Evolutionary conservation across 306 rosid genomes (phyloP).

Genomic region (Prunus campanulata): DNA sequence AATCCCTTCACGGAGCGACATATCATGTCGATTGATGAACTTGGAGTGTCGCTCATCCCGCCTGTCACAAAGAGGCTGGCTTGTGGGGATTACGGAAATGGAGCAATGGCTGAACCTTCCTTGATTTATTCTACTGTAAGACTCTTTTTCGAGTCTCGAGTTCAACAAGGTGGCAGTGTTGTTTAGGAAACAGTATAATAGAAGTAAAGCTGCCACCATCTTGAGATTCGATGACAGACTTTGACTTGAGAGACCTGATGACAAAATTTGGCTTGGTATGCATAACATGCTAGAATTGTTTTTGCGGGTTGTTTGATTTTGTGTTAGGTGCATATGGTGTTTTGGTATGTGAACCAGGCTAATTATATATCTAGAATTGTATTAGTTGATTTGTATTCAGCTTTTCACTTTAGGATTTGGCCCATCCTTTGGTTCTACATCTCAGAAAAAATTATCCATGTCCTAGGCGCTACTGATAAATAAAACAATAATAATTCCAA

Average conservation of each 20-base stretch:
- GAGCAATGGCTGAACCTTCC: constrained; percentile 97
- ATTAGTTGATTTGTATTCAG: neutral
- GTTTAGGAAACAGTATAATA: constrained; percentile 17
- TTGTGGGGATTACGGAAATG: constrained; percentile 85
- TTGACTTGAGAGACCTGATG: neutral
- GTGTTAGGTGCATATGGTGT: constrained; percentile 2
- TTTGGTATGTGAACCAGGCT: constrained; percentile 5
- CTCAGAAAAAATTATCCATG: neutral
- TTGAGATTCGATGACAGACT: constrained; percentile 8
- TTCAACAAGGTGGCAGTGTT: constrained; percentile 44
- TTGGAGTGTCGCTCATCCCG: constrained; percentile 65
- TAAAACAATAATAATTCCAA: too few relatives aligned
- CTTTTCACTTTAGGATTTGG: neutral
- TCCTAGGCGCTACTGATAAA: neutral
- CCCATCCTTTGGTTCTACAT: neutral
- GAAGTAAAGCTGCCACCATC: neutral
- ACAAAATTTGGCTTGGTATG: constrained; percentile 13
- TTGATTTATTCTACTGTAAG: constrained; percentile 80
- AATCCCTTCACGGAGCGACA: constrained; percentile 73
- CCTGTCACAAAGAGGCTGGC: constrained; percentile 79
- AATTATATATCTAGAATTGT: constrained; percentile 4
- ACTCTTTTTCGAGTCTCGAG: constrained; percentile 61
- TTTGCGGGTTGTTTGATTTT: constrained; percentile 14
- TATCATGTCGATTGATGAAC: constrained; percentile 54
- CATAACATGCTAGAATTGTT: constrained; percentile 12